Base-by-base conservation (phyloP, 202 grass and related monocot genomes). In the Thinopyrum obtusiflorum region DNA sequence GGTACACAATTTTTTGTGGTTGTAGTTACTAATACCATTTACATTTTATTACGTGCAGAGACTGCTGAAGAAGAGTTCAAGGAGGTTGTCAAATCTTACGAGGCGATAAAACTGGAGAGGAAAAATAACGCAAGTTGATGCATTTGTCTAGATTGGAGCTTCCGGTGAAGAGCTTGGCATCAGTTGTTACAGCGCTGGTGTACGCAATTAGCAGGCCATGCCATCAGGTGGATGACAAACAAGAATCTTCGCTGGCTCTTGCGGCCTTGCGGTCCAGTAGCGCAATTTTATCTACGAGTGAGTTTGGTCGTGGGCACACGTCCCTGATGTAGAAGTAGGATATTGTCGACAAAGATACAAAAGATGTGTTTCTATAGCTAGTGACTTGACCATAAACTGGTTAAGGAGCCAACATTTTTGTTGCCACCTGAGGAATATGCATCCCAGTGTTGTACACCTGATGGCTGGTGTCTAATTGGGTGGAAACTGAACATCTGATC, bases 61-160 rank as follows among this genome's bases (percentile, higher is more conserved):
- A 75, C 74, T 33, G 97, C 97, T 25, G 97, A 94, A 89, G 90
- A 93, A 65, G 89, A 91, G 82, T 99, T 96, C 83, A 99, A 99
- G 88, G 92, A 99, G 82, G 87, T 99, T 66, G 88, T 94, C 49
- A 91, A 91, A 82, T 99, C 97, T 33, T 99, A 96, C 39, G 93
- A 99, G 82, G 93, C 97, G 82, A 99, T 99, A 81, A 99, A 99
- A 80, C 57, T 67, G 69, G 97, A 99, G 90, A 94, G 93, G 44
- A 89, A 95, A 92, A 92, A 73, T 83, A 85, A 76, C 1, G 37
- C 11, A 21, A 77, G 26, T 44, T 98, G 78, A 93, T 80, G 24
- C 33, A 21, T 51, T 28, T 12, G 10, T 25, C 47, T 49, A 83
- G 28, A 44, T 37, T 18, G 24, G 55, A 69, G 7, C 62, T 21